These are phyloP conservation scores for Rutstroemia sp. DNA, from an alignment of 2,329 filamentous ascomycete genomes.

Conservation along the genomic window DNA sequence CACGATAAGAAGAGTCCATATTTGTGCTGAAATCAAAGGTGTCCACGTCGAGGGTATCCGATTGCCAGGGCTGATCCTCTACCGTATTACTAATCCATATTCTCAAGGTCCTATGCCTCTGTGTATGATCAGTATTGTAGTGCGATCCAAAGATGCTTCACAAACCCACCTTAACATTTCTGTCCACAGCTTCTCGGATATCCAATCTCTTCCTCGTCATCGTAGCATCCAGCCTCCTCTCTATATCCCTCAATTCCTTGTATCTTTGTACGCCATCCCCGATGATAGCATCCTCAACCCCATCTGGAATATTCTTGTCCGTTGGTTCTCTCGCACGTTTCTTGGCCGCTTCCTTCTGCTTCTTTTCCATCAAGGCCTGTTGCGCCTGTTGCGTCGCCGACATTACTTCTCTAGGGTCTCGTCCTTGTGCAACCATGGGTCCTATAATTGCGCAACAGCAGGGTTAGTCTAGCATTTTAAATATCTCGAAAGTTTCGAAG, in stretches of 20 bases:
- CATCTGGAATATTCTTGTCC: slow-evolving; percentile 90
- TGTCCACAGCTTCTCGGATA: slow-evolving; percentile 72
- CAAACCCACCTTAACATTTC: slow-evolving; percentile 56
- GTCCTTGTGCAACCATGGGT: slow-evolving; percentile 33
- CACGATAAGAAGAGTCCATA: slow-evolving; percentile 71
- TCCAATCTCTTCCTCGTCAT: slow-evolving; percentile 94
- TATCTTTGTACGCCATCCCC: slow-evolving; percentile 80
- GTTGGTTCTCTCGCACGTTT: slow-evolving; percentile 83
- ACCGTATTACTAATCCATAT: slow-evolving; percentile 94
- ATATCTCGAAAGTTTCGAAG: neutral
- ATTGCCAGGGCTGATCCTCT: slow-evolving; percentile 92
- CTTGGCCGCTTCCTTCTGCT: slow-evolving; percentile 62
- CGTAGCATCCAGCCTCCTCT: slow-evolving; percentile 81
- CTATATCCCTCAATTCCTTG: slow-evolving; percentile 74
- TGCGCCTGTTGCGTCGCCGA: slow-evolving; percentile 1
- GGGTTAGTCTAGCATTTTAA: neutral
- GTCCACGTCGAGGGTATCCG: slow-evolving; percentile 58
- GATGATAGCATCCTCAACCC: slow-evolving; percentile 73
- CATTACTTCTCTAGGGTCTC: neutral
- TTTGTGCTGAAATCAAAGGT: slow-evolving; percentile 76
- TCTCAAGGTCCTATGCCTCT: slow-evolving; percentile 77
- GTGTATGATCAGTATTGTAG: slow-evolving; percentile 11
- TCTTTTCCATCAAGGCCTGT: slow-evolving; percentile 21
- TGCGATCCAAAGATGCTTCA: neutral
- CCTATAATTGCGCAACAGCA: slow-evolving; percentile 4